Conservation (phyloP, 352 stramenopile species). For the Ophiocytium majus region DNA sequence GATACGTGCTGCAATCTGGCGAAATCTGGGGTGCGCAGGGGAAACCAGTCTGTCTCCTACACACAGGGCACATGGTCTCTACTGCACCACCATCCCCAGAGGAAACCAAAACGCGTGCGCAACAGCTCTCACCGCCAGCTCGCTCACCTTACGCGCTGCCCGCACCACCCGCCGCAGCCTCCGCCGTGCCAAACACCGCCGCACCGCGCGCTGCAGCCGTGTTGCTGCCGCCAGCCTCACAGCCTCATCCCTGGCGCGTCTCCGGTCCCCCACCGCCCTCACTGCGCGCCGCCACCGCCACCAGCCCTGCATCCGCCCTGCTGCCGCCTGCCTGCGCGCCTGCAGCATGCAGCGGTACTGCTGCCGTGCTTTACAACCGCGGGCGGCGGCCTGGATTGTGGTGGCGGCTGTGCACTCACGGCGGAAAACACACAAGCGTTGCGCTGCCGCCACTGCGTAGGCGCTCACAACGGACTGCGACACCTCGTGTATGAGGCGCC, state of each 20-base stretch:
- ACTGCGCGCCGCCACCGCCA: not conserved
- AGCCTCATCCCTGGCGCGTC: too few species aligned
- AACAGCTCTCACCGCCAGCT: too few species aligned
- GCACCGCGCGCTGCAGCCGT: not conserved
- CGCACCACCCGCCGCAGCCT: not conserved
- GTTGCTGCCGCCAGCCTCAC: too few species aligned
- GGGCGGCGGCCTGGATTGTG: slow-evolving; percentile 29
- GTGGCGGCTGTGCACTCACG: slow-evolving; percentile 21
- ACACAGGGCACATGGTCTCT: too few species aligned
- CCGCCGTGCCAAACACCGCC: not conserved
- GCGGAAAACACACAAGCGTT: slow-evolving; percentile 26
- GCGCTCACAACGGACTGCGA: slow-evolving; percentile 36
- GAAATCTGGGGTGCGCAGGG: too few species aligned
- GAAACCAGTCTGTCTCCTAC: too few species aligned
- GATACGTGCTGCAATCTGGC: too few species aligned
- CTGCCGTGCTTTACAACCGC: not conserved
- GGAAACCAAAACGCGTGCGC: too few species aligned
- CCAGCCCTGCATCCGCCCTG: not conserved
- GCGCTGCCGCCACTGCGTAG: slow-evolving; percentile 26
- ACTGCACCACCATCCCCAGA: too few species aligned
- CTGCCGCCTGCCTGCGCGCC: slow-evolving; percentile 7
- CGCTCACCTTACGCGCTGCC: not conserved
- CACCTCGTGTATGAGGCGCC: slow-evolving; percentile 46
- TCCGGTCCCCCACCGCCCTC: too few species aligned
- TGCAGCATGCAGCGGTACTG: not conserved